Conservation (phyloP, 2,329 filamentous ascomycete species). For the Emmonsiellopsis sp. region DNA sequence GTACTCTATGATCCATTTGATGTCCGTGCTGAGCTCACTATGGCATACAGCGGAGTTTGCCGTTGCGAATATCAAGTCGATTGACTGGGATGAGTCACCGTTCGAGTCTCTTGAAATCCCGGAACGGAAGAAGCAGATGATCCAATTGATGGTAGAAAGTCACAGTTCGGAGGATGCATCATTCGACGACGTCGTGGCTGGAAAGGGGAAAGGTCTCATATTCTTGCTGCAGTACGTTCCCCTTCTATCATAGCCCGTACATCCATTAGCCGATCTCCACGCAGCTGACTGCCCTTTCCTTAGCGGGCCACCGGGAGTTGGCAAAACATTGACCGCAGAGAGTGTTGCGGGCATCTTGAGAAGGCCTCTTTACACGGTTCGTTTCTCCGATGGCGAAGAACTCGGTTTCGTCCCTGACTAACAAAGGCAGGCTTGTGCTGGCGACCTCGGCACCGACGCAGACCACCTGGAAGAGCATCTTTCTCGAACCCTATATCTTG, state of each 20-base stretch:
- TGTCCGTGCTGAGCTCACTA: not conserved
- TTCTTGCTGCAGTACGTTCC: constrained; percentile 33
- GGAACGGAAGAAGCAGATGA: constrained; percentile 28
- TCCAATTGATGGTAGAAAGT: constrained; percentile 41
- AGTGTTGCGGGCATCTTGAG: constrained; percentile 43
- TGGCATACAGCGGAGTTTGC: constrained; percentile 21
- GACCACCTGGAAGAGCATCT: constrained; percentile 36
- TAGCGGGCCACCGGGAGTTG: constrained; percentile 42
- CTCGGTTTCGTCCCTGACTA: not conserved
- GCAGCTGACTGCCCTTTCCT: too few relatives aligned
- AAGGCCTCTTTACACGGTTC: constrained; percentile 43
- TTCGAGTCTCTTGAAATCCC: constrained; percentile 44
- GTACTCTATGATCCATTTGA: not conserved
- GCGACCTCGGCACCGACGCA: constrained; percentile 41
- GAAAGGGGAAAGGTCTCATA: constrained; percentile 46
- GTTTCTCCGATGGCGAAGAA: constrained; percentile 7
- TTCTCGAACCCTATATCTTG: constrained; percentile 39
- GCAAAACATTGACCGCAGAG: constrained; percentile 47
- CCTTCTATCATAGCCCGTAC: too few relatives aligned
- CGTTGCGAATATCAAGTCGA: constrained; percentile 31
- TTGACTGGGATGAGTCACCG: constrained; percentile 37
- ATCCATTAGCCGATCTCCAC: too few relatives aligned
- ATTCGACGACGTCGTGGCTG: constrained; percentile 44
- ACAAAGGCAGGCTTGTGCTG: constrained; percentile 19
- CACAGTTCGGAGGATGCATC: constrained; percentile 29